Percentiles rank a stretch among this genome's conserved stretches.
These are phyloP conservation scores for Acorus calamus DNA, from an alignment of 106 monocot species.

Conservation along the genomic window DNA sequence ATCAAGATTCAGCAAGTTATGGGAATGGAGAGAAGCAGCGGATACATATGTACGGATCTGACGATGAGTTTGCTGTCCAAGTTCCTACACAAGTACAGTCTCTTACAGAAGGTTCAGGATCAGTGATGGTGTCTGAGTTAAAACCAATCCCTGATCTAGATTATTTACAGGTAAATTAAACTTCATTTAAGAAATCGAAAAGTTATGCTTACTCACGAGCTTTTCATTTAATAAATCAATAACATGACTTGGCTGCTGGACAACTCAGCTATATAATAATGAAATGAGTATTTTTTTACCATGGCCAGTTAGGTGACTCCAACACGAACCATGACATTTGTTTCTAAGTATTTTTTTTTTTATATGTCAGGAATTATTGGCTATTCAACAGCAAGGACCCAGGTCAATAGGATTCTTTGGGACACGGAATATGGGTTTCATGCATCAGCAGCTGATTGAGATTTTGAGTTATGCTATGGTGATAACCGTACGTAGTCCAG, in stretches of 20 bases:
- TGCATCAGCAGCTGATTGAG: conserved; percentile 98
- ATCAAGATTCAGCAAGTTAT: conserved; percentile 10
- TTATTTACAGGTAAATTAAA: conserved; percentile 69
- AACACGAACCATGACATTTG: too few species aligned
- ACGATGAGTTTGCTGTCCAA: conserved; percentile 34
- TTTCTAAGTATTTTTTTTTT: neutral
- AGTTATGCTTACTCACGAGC: too few species aligned
- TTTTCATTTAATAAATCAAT: too few species aligned
- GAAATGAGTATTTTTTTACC: too few species aligned
- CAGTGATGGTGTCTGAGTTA: conserved; percentile 64
- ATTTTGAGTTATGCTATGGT: conserved; percentile 98
- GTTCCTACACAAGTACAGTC: conserved; percentile 84
- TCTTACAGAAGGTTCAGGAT: conserved; percentile 63
- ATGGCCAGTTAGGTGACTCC: too few species aligned
- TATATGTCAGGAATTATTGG: conserved; percentile 65
- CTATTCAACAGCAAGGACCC: conserved; percentile 95
- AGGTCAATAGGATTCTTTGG: conserved; percentile 98
- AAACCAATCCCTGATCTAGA: conserved; percentile 90
- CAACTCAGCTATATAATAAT: too few species aligned
- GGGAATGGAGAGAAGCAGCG: conserved; percentile 22
- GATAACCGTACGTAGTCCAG: conserved; percentile 58
- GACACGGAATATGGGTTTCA: conserved; percentile 97
- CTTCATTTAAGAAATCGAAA: neutral
- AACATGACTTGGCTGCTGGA: too few species aligned
- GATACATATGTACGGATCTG: conserved; percentile 32